These are phyloP conservation scores for Plasmodium sp. DNA, from an alignment of 169 alveolate genomes.

Conservation along the genomic window DNA sequence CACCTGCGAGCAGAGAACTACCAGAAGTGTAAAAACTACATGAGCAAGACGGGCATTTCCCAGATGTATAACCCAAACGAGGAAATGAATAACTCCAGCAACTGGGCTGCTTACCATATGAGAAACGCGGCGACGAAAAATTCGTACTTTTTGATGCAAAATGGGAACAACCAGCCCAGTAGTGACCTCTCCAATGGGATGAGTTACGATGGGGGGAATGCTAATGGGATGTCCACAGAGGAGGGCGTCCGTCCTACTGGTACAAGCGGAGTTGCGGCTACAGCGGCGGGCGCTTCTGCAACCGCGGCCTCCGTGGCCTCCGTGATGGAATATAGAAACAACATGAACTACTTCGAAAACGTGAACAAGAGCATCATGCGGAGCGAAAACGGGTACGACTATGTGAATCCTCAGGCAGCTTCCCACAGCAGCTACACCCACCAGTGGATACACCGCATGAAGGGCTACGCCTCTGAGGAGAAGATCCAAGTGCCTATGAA, in stretches of 20 bases:
- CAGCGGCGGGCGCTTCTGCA: neutral
- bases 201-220: neutral
- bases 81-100: neutral
- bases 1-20: neutral
- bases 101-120: neutral
- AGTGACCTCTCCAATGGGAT: neutral
- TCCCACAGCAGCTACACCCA: neutral
- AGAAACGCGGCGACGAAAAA: neutral
- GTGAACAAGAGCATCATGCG: neutral
- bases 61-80: neutral
- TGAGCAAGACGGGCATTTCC: neutral
- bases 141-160: neutral
- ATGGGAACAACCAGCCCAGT: neutral
- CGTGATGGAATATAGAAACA: neutral
- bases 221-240: neutral
- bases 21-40: neutral
- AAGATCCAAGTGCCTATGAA: neutral
- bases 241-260: neutral
- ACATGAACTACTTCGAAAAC: neutral
- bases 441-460: neutral
- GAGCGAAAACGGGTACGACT: neutral
- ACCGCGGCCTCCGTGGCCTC: neutral
- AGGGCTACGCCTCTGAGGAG: neutral
- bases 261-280: neutral
- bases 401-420: neutral